These are phyloP conservation scores for Alternaria ethzedia DNA, from an alignment of 2,329 filamentous ascomycete species.

Conservation along the genomic window DNA sequence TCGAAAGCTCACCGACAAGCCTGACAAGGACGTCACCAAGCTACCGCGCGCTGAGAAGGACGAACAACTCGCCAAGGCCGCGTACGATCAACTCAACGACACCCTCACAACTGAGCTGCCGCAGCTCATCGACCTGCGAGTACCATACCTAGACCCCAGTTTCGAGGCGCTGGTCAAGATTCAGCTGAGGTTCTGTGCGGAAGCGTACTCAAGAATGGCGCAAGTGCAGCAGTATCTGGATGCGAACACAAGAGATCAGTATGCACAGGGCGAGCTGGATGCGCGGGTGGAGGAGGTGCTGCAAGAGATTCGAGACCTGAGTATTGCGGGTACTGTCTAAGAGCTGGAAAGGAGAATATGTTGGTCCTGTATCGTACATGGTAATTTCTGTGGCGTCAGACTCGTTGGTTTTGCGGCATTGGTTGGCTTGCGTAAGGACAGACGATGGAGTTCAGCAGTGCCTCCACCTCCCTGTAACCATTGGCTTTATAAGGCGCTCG, in stretches of 20 bases:
- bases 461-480: neutral
- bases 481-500: neutral
- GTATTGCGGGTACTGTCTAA: conserved; percentile 77
- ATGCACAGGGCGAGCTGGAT: conserved; percentile 91
- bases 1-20: conserved; percentile 96
- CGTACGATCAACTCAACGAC: conserved; percentile 97
- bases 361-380: neutral
- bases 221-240: conserved; percentile 99
- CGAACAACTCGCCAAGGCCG: conserved; percentile 87
- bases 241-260: conserved; percentile 92
- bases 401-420: neutral
- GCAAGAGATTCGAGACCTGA: conserved; percentile 95
- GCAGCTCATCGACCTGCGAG: conserved; percentile 93
- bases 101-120: conserved; percentile 92
- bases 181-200: conserved; percentile 94
- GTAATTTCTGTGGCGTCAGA: neutral
- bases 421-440: neutral
- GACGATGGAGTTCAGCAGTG: neutral
- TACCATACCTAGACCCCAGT: conserved; percentile 94
- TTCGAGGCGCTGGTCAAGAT: conserved; percentile 99
- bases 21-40: conserved; percentile 97
- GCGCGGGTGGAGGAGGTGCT: conserved; percentile 91
- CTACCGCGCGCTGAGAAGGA: conserved; percentile 96
- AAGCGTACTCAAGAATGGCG: conserved; percentile 97
- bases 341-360: neutral